Percentiles rank a stretch among this genome's conserved stretches.
phyloP scores from a whole-genome alignment of 2,329 filamentous ascomycete genomes.

The Ophidiomyces ophidiicola region DNA sequence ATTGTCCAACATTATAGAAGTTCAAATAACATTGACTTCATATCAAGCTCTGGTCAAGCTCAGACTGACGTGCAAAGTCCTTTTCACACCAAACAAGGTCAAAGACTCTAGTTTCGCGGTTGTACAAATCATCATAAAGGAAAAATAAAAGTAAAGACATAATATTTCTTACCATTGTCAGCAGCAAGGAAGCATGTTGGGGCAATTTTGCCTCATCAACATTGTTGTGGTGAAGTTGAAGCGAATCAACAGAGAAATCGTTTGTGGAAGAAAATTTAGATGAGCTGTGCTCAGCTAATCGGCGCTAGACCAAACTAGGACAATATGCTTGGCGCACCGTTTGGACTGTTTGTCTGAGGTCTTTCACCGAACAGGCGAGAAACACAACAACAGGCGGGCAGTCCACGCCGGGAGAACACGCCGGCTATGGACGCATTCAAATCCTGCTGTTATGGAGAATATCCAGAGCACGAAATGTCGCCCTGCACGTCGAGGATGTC shows the following conservation, averaged over 20 bases:
- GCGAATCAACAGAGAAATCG: slow-evolving; percentile 16
- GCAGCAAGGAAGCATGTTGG: slow-evolving; percentile 8
- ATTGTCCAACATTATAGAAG: not conserved
- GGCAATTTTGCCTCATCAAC: slow-evolving; percentile 13
- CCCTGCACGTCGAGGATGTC: no score
- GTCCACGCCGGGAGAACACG: no score
- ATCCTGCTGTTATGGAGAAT: no score
- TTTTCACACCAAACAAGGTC: slow-evolving; percentile 72
- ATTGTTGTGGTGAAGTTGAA: slow-evolving; percentile 17
- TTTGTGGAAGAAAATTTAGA: slow-evolving; percentile 18
- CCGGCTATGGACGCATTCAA: no score
- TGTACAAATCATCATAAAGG: slow-evolving; percentile 65
- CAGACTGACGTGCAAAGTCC: slow-evolving; percentile 83
- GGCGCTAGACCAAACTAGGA: slow-evolving; percentile 12
- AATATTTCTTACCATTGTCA: slow-evolving; percentile 22
- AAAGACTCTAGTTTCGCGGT: slow-evolving; percentile 97
- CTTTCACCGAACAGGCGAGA: not conserved
- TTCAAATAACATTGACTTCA: not conserved
- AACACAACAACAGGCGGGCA: no score
- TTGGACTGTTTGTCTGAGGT: slow-evolving; percentile 10
- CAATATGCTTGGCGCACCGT: no score
- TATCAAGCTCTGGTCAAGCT: slow-evolving; percentile 28
- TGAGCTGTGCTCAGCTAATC: not conserved
- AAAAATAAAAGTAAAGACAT: slow-evolving; percentile 17
- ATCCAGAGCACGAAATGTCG: no score